These are phyloP conservation scores for Neofusicoccum umdonicola DNA, from an alignment of 2,329 filamentous ascomycete genomes.

Conservation along the genomic window DNA sequence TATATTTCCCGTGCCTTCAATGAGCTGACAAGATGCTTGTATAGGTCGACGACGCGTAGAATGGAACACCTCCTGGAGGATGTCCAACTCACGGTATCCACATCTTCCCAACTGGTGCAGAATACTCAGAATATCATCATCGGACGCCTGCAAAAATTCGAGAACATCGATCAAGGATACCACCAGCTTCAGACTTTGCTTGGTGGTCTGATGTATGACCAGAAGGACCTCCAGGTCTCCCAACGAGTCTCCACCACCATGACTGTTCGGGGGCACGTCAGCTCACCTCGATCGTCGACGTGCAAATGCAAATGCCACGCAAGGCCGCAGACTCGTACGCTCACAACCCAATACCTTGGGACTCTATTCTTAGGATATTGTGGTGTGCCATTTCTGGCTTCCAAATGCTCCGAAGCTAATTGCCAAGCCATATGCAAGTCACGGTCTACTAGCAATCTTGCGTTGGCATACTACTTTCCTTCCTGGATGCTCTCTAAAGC, in stretches of 20 bases:
- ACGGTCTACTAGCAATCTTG: background rate
- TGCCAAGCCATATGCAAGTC: background rate
- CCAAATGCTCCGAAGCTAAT: background rate
- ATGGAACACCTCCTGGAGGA: background rate
- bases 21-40: background rate
- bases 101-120: no score
- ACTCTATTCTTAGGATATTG: background rate
- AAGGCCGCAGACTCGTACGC: background rate
- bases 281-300: background rate
- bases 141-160: background rate
- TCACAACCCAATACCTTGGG: background rate
- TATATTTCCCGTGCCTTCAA: no score
- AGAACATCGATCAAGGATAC: background rate
- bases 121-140: background rate
- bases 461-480: background rate
- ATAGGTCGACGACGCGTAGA: background rate
- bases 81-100: no score
- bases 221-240: background rate
- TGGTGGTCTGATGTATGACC: background rate
- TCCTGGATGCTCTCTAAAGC: background rate
- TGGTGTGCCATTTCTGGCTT: background rate
- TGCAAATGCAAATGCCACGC: constrained; percentile 2
- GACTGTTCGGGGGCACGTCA: background rate
- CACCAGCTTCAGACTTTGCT: no score
- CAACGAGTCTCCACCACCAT: background rate